Evolutionary conservation across 1,139 yeast species (phyloP), one percentile per base, ranked within the genome.

Genomic region (Pichia sp.): DNA sequence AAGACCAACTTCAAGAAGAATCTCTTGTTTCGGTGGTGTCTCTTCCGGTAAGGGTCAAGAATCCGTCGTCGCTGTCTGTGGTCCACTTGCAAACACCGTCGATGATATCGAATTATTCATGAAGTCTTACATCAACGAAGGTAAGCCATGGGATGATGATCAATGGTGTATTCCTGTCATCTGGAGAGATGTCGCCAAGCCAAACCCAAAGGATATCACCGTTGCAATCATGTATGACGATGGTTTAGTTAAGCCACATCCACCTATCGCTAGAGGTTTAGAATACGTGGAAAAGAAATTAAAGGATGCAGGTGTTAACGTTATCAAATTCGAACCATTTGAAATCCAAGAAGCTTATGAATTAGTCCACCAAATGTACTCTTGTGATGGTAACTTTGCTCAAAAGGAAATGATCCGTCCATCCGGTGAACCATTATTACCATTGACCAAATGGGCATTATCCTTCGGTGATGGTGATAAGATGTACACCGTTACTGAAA

Each of bases 61-160:
- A 61, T 72, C 81, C 34, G 79, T 79, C 20, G 72, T 73, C 47
- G 77, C 83, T 2, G 83, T 80, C 24, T 71, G 73, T 39, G 90
- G 89, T 27, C 89, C 90, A 32, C 60, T 83, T 67, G 71, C 84
- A 11, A 72, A 84, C 58, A 65, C 77, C 4, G 65, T 79, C 45
- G 85, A 79, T n/a, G 89, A 82, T 62, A 66, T 83, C 53, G 86
- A 82, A 18, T 67, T 76, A 43, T 80, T 80, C 69, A 82, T 83
- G 88, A 73, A 77, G 47, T 54, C 69, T 22, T 81, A 78, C 58
- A 68, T 82, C 50, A 79, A 79, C 57, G 70, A 71, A 21, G 88
- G 88, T 50, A 69, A 77, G 53, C 87, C 88, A 17, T 80, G 85
- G 85, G 67, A 68, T 44, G 60, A 58, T 14, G 88, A 82, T 58